phyloP scores from a whole-genome alignment of 2,329 filamentous ascomycete species.

The Clonostachys byssicola region DNA sequence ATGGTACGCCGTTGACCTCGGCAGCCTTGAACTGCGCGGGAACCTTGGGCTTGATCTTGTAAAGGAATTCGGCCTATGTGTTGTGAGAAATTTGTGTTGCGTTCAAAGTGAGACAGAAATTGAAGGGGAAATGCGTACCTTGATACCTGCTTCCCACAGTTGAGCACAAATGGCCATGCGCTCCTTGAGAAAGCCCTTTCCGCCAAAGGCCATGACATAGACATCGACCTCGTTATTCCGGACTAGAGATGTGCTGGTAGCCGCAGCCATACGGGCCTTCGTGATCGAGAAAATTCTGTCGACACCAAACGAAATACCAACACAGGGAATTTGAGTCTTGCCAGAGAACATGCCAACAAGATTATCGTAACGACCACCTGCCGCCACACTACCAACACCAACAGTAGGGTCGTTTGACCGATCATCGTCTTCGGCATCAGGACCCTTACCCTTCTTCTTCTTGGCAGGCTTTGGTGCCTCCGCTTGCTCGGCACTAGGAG shows the following conservation, averaged over 20 bases:
- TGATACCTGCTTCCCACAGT: conserved; percentile 86
- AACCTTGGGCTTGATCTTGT: conserved; percentile 88
- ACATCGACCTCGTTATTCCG: conserved; percentile 79
- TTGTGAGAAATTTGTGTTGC: conserved; percentile 6
- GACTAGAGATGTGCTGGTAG: conserved; percentile 54
- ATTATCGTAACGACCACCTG: conserved; percentile 88
- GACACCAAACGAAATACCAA: conserved; percentile 80
- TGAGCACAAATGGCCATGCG: conserved; percentile 74
- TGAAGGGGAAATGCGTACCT: conserved; percentile 39
- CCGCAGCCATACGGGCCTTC: conserved; percentile 67
- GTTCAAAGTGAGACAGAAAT: not conserved
- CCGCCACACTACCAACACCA: conserved; percentile 83
- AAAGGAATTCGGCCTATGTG: conserved; percentile 69
- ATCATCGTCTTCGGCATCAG: conserved; percentile 50
- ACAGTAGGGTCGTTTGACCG: conserved; percentile 75
- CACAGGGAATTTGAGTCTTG: conserved; percentile 69
- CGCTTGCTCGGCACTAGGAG: conserved; percentile 25
- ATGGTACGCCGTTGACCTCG: conserved; percentile 73
- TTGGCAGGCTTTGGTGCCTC: conserved; percentile 34
- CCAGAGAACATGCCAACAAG: conserved; percentile 91
- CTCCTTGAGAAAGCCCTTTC: conserved; percentile 79
- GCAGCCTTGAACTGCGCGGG: conserved; percentile 89
- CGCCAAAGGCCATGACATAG: conserved; percentile 92
- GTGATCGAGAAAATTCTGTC: conserved; percentile 94
- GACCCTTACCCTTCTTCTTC: conserved; percentile 45